These are phyloP conservation scores for Phaeomoniella chlamydospora DNA, from an alignment of 2,329 filamentous ascomycete genomes.

Conservation along the genomic window DNA sequence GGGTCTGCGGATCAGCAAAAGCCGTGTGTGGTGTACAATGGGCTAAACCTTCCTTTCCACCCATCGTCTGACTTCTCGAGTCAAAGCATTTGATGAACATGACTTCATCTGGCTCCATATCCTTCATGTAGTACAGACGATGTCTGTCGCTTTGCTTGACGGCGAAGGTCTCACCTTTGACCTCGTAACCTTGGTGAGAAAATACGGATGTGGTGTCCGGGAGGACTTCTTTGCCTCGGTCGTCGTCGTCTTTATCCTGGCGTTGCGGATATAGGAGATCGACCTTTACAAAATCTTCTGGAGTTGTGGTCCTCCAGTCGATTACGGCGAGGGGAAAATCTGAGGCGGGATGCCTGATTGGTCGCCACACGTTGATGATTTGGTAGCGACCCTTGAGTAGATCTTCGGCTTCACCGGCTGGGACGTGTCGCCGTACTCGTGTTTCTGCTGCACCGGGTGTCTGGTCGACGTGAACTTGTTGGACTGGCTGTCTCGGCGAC, in stretches of 20 bases:
- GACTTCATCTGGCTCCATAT: slow-evolving; percentile 46
- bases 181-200: slow-evolving; percentile 47
- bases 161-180: slow-evolving; percentile 47
- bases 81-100: slow-evolving; percentile 44
- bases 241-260: slow-evolving; percentile 38
- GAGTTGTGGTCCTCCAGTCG: slow-evolving; percentile 44
- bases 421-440: slow-evolving; percentile 29
- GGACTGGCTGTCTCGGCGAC: slow-evolving; percentile 44
- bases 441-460: slow-evolving; percentile 47
- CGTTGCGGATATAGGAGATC: slow-evolving; percentile 47
- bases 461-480: slow-evolving; percentile 60
- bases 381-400: slow-evolving; percentile 32
- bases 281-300: slow-evolving; percentile 44
- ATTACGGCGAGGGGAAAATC: slow-evolving; percentile 56
- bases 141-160: slow-evolving; percentile 44
- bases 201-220: slow-evolving; percentile 29
- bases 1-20: slow-evolving; percentile 41
- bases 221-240: slow-evolving; percentile 43
- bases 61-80: slow-evolving; percentile 22
- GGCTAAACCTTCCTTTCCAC: slow-evolving; percentile 27
- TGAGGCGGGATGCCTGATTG: slow-evolving; percentile 48
- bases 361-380: slow-evolving; percentile 47
- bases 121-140: slow-evolving; percentile 51
- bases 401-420: slow-evolving; percentile 37
- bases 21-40: slow-evolving; percentile 37